Base-by-base conservation (phyloP, 495 filamentous ascomycete species). In the Aspergillus steynii region DNA sequence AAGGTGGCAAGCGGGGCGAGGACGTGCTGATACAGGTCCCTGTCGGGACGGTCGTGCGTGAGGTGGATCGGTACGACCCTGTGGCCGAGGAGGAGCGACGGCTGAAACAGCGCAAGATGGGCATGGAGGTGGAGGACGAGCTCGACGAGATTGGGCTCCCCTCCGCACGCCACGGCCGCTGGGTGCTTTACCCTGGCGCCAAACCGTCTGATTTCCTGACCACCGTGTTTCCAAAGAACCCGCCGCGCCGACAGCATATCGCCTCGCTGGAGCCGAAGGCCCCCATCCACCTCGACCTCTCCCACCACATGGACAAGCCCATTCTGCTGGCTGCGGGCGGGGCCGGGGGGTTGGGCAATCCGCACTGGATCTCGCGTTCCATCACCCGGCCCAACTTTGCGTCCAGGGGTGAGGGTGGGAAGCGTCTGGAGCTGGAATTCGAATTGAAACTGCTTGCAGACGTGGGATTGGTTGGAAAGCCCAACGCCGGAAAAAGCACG, bases 401-500 rank as follows among this genome's bases (percentile, higher is more conserved):
- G 7, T 96, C 92, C 1, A 88, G 87, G 64, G 95, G 95, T 20
- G 91, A 95, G 64, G 77, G 80, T 37, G 91, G 91, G 50, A 85
- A 91, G 71, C 86, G 83, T 28, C 75, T 99, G 59, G 85, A 87
- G 32, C 75, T 99, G 12, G 90, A 96, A 64, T 85, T 99, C 55
- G 95, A 99, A 71, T 82, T 99, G 59, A 98, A 97, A 77, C 81
- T 99, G 4, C 85, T 99, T 9, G 95, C 95, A 14, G 95, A 99
- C 74, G 88, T 99, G 20, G 95, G 94, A 1, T 80, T 99, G 9
- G 95, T 99, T 29, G 95, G 95, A 1, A 83, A 97, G 53, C 96
- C 95, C 0, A 99, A 99, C 71, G 95, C 96, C 2, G 95, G 95
- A 12, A 99, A 99, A 72, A 95, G 90, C 70, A 97, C 96, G 0